Evolutionary conservation across 1,284 basidiomycete genomes (phyloP).

Genomic region (Moesziomyces antarcticus): DNA sequence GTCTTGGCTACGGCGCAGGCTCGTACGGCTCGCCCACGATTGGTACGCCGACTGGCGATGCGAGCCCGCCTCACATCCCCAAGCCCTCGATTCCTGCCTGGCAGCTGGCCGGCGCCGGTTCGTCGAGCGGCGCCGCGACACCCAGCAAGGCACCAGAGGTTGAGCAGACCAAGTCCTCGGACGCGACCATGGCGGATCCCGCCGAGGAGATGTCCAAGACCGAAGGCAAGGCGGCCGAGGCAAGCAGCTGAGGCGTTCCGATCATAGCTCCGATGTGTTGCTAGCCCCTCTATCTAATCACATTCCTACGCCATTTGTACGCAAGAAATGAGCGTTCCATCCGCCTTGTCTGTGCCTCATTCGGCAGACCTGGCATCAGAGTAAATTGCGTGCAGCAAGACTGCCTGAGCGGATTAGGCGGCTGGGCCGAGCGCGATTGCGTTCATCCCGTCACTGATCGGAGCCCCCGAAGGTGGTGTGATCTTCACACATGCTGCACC

Average conservation of each 20-base stretch:
- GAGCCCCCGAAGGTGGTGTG: too few species aligned
- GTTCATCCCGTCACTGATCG: too few species aligned
- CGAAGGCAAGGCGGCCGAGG: slow-evolving; percentile 28
- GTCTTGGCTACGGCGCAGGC: slow-evolving; percentile 28
- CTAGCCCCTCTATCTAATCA: not conserved
- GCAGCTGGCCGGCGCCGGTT: slow-evolving; percentile 58
- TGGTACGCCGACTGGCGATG: slow-evolving; percentile 39
- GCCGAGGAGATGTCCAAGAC: slow-evolving; percentile 48
- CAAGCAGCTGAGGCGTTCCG: slow-evolving; percentile 8
- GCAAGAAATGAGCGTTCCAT: too few species aligned
- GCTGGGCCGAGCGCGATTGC: too few species aligned
- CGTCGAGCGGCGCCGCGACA: slow-evolving; percentile 10
- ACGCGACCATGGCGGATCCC: slow-evolving; percentile 28
- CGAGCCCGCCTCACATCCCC: slow-evolving; percentile 48
- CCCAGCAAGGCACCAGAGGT: slow-evolving; percentile 13
- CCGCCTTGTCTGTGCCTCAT: too few species aligned
- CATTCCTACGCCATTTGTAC: too few species aligned
- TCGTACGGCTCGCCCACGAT: slow-evolving; percentile 43
- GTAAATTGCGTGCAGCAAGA: too few species aligned
- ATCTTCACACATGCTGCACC: too few species aligned
- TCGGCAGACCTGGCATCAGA: too few species aligned
- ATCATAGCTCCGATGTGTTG: not conserved
- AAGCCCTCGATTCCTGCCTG: slow-evolving; percentile 64
- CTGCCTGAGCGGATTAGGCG: too few species aligned
- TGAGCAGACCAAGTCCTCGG: slow-evolving; percentile 21